These are phyloP conservation scores for Ophiostoma pallidulum DNA, from an alignment of 2,329 filamentous ascomycete species.

Conservation along the genomic window DNA sequence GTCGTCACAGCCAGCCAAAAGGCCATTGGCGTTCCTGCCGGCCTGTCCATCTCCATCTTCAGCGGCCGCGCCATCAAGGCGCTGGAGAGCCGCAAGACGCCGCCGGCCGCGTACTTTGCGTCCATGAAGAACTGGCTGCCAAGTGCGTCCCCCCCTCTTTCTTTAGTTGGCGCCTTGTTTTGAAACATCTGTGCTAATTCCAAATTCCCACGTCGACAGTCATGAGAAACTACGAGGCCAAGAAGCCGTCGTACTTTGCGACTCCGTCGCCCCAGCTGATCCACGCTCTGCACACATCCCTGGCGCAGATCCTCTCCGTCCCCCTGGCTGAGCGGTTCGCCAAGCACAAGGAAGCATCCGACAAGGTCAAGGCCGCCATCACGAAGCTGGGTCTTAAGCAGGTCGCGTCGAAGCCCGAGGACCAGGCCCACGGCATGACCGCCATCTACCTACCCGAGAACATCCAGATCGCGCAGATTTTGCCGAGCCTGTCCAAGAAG, in stretches of 20 bases:
- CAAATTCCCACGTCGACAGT: no score
- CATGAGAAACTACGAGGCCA: constrained; percentile 98
- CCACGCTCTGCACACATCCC: constrained; percentile 80
- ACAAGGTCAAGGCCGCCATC: constrained; percentile 79
- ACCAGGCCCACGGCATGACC: constrained; percentile 96
- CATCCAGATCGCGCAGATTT: constrained; percentile 68
- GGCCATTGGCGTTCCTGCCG: constrained; percentile 90
- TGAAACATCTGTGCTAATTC: no score
- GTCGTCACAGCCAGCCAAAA: constrained; percentile 95
- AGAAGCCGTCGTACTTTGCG: constrained; percentile 96
- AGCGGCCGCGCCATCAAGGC: constrained; percentile 77
- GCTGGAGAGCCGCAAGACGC: constrained; percentile 71
- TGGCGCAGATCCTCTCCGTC: constrained; percentile 74
- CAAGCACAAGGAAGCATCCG: constrained; percentile 66
- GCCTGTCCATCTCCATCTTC: constrained; percentile 88
- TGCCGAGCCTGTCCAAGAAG: constrained; percentile 76
- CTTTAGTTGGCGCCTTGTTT: neutral
- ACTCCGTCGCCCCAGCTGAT: constrained; percentile 92
- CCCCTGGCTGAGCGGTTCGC: constrained; percentile 77
- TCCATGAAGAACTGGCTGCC: constrained; percentile 97
- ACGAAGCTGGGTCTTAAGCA: constrained; percentile 76
- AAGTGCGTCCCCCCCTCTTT: constrained; percentile 42
- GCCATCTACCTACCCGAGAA: constrained; percentile 89
- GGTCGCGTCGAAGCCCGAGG: constrained; percentile 72
- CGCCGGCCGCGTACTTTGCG: constrained; percentile 83